Percentiles rank a stretch among this genome's conserved stretches.
Evolutionary conservation across 805 yeast species (phyloP).

Genomic region (Cyberlindnera misumaiensis): DNA sequence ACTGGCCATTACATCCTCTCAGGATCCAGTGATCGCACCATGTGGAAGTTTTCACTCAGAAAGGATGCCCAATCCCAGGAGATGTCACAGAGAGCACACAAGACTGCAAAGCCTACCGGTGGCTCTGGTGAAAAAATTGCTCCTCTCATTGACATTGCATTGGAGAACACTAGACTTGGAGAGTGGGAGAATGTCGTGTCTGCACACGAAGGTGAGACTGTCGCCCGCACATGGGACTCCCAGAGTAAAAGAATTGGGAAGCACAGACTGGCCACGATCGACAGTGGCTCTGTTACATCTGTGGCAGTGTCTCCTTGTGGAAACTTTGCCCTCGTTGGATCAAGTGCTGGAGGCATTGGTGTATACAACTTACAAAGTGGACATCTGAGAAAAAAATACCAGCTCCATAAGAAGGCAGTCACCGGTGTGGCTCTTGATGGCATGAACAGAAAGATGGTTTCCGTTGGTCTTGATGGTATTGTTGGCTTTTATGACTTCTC

Average conservation of each 20-base stretch:
- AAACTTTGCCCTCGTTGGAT: constrained; percentile 89
- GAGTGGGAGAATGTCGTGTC: constrained; percentile 94
- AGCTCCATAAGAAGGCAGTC: constrained; percentile 68
- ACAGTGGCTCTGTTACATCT: constrained; percentile 65
- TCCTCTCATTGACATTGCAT: constrained; percentile 63
- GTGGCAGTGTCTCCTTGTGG: constrained; percentile 90
- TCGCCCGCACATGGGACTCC: constrained; percentile 90
- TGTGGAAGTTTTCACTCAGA: constrained; percentile 89
- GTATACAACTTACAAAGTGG: constrained; percentile 92
- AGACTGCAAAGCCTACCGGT: constrained; percentile 39
- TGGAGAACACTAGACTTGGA: constrained; percentile 68
- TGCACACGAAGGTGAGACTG: constrained; percentile 74
- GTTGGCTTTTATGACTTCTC: constrained; percentile 85
- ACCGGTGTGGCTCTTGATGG: constrained; percentile 89
- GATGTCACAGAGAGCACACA: constrained; percentile 67
- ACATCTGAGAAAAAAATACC: constrained; percentile 59
- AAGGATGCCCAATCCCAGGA: constrained; percentile 97
- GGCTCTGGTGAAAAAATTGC: constrained; percentile 73
- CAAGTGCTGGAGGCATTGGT: constrained; percentile 77
- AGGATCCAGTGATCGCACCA: constrained; percentile 76
- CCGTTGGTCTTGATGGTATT: constrained; percentile 83
- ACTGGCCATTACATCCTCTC: constrained; percentile 80
- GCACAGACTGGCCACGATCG: constrained; percentile 64
- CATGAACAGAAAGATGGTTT: constrained; percentile 81
- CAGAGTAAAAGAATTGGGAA: constrained; percentile 74